Percentiles rank a stretch among this genome's conserved stretches.
Conservation (phyloP, 2,329 filamentous ascomycete genomes). For the Didymellaceae sp. region DNA sequence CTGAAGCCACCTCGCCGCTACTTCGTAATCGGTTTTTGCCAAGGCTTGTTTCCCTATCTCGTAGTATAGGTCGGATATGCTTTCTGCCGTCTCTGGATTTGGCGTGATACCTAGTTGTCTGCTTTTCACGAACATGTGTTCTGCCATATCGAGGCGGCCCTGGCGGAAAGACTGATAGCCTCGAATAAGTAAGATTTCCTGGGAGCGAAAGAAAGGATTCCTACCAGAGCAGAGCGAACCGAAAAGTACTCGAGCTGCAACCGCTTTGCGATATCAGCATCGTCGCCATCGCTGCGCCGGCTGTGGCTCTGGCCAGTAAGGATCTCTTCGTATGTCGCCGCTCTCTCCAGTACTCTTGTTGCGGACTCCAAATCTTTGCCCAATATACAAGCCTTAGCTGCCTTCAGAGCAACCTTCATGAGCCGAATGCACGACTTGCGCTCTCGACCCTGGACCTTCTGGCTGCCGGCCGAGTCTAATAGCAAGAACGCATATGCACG, state of each 20-base stretch:
- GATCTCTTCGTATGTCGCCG: constrained; percentile 58
- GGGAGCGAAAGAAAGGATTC: constrained; percentile 19
- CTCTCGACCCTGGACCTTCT: constrained; percentile 25
- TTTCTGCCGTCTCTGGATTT: constrained; percentile 63
- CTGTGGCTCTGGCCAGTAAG: constrained; percentile 25
- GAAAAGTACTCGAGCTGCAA: constrained; percentile 69
- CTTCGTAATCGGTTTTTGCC: constrained; percentile 57
- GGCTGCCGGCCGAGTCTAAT: constrained; percentile 58
- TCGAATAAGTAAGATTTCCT: neutral
- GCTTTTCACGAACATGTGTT: constrained; percentile 75
- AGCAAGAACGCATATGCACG: constrained; percentile 70
- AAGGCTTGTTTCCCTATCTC: constrained; percentile 72
- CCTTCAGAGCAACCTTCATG: constrained; percentile 71
- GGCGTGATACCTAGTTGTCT: constrained; percentile 47
- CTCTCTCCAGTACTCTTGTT: constrained; percentile 67
- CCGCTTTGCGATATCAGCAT: constrained; percentile 41
- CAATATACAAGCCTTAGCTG: constrained; percentile 69
- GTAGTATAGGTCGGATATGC: constrained; percentile 71
- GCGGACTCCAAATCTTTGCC: constrained; percentile 64
- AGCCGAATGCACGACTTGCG: constrained; percentile 58
- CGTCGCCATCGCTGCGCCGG: constrained; percentile 30
- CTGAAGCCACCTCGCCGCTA: constrained; percentile 75
- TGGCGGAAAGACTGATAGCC: constrained; percentile 72
- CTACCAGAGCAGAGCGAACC: constrained; percentile 70
- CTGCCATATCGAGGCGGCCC: constrained; percentile 74